Evolutionary conservation across 495 filamentous ascomycete genomes (phyloP), one percentile per base, ranked within the genome.

Genomic region (Tuber microsphaerosporum): DNA sequence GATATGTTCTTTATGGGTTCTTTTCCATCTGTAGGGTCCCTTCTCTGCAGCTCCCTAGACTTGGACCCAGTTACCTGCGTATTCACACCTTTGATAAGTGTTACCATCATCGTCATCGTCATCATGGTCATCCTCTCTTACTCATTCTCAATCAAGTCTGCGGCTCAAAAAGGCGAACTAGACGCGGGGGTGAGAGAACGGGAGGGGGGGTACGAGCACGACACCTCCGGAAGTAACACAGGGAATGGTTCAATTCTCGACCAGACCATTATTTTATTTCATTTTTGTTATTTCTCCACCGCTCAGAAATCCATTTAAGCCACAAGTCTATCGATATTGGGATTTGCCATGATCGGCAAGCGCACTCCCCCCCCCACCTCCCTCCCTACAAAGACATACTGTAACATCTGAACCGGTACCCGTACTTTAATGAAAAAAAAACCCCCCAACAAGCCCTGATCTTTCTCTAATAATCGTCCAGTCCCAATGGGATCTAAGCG

Each of bases 21-120:
- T 61, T 16, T 14, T 56, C n/a, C 51, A 16, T 16, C 26, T 65
- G 56, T 65, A 61, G 56, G 51, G 56, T 61, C 56, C 56, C 56
- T 65, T 31, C 26, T 65, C 56, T 34, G 56, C 56, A 34, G n/a
- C 9, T 61, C n/a, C 56, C 56, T 61, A n/a, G 56, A 61, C 56
- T 14, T 31, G 56, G 56, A 65, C 56, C 56, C 26, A 65, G 56
- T 65, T 65, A 65, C 56, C 56, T 65, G 56, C 26, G 56, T 65
- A 34, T 65, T 17, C 26, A 34, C 26, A 22, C 26, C 12, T 61
- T 31, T 61, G 56, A 31, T 16, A 9, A 9, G 56, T 61, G n/a
- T 26, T 7, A 56, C 22, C 51, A 56, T 26, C 22, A 26, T 56
- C 34, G 34, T 37, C 51, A 56, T 26, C 51, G 26, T 14, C 22